Percentiles rank a stretch among this genome's conserved stretches.
Conservation (phyloP, 1,284 basidiomycete genomes). For the Filobasidium uniguttulatum region DNA sequence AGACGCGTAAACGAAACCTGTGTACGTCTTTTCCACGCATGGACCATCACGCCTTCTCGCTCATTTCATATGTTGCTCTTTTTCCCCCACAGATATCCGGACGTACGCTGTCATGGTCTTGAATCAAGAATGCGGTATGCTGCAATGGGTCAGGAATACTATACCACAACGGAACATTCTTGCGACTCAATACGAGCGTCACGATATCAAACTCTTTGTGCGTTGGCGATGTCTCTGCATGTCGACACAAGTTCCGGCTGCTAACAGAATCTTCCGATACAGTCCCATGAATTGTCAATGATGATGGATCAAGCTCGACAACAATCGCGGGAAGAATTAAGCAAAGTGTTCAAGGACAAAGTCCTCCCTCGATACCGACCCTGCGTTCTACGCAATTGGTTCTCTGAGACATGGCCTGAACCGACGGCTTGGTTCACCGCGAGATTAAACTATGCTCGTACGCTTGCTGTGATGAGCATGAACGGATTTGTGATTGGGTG, state of each 20-base stretch:
- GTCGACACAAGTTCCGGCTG: constrained; percentile 7
- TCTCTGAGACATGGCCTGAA: constrained; percentile 90
- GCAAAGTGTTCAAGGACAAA: constrained; percentile 47
- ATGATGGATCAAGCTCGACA: constrained; percentile 49
- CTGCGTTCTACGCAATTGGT: constrained; percentile 95
- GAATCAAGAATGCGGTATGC: constrained; percentile 93
- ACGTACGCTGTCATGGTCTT: constrained; percentile 94
- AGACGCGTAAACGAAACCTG: constrained; percentile 75
- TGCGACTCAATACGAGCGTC: constrained; percentile 54
- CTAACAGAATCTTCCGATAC: no score
- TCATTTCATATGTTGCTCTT: no score
- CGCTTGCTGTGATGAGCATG: constrained; percentile 97
- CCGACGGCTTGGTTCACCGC: constrained; percentile 87
- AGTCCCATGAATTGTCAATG: constrained; percentile 42
- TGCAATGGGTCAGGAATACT: constrained; percentile 98
- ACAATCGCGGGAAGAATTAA: constrained; percentile 43
- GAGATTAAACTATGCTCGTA: constrained; percentile 72
- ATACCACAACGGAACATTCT: constrained; percentile 71
- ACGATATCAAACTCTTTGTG: constrained; percentile 52
- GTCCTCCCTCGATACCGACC: constrained; percentile 52
- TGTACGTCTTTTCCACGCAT: constrained; percentile 43
- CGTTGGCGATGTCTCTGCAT: constrained; percentile 22
- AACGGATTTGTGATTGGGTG: constrained; percentile 94
- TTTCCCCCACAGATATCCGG: constrained; percentile 55
- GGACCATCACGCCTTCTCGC: not conserved